phyloP scores from a whole-genome alignment of 2,329 filamentous ascomycete species.

The Arthrobotrys sinensis region DNA sequence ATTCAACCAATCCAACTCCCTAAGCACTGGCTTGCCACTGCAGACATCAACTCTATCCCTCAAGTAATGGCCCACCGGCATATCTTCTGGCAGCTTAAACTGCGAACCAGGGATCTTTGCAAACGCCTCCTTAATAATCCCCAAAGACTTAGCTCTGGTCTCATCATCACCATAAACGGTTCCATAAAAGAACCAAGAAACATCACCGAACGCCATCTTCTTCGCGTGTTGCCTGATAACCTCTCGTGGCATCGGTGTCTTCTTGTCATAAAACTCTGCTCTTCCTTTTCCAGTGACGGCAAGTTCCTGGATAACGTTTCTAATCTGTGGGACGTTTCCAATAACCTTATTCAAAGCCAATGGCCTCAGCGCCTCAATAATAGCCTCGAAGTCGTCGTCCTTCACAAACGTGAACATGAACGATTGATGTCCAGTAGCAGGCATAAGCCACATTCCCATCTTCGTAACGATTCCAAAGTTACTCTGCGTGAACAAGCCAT shows the following conservation, averaged over 20 bases:
- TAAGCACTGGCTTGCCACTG: conserved; percentile 65
- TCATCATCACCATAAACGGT: conserved; percentile 66
- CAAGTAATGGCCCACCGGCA: conserved; percentile 67
- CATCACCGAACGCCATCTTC: conserved; percentile 63
- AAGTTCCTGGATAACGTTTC: conserved; percentile 65
- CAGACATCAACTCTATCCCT: conserved; percentile 67
- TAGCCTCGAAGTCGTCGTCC: conserved; percentile 71
- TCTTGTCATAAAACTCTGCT: conserved; percentile 65
- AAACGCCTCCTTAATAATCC: conserved; percentile 69
- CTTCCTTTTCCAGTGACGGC: conserved; percentile 67
- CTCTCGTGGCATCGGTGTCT: conserved; percentile 65
- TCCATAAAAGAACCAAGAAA: conserved; percentile 61
- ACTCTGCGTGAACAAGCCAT: conserved; percentile 72
- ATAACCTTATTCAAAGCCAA: conserved; percentile 68
- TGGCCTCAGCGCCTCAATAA: conserved; percentile 71
- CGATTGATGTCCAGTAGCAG: conserved; percentile 69
- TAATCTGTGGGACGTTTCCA: conserved; percentile 65
- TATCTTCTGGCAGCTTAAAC: conserved; percentile 69
- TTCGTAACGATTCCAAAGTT: conserved; percentile 73
- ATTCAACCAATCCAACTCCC: conserved; percentile 69
- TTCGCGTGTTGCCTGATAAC: conserved; percentile 64
- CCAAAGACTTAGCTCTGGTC: conserved; percentile 61
- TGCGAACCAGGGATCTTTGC: conserved; percentile 68
- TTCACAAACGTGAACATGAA: conserved; percentile 69
- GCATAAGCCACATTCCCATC: conserved; percentile 73